These are phyloP conservation scores for Botrytis elliptica DNA, from an alignment of 2,329 filamentous ascomycete genomes.

Conservation along the genomic window DNA sequence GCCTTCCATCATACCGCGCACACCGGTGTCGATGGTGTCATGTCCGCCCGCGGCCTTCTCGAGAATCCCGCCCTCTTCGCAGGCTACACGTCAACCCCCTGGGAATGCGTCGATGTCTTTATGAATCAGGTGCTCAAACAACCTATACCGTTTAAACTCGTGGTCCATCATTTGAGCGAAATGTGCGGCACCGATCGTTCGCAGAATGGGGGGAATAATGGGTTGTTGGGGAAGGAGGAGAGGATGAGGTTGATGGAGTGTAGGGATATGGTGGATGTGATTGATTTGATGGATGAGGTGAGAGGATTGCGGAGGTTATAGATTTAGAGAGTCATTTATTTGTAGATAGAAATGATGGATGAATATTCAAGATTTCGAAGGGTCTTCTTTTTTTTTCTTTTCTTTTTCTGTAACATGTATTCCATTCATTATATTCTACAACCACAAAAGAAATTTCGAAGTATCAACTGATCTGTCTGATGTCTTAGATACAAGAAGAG, in stretches of 20 bases:
- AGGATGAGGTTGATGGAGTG: conserved; percentile 50
- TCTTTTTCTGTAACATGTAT: not conserved
- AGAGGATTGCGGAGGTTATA: conserved; percentile 33
- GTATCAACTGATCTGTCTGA: not conserved
- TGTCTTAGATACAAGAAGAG: not conserved
- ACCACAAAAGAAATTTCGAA: not conserved
- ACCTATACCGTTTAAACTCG: conserved; percentile 62
- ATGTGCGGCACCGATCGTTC: conserved; percentile 62
- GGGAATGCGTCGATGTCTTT: conserved; percentile 62
- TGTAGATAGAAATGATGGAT: not conserved
- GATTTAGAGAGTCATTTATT: not conserved
- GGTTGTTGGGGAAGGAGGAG: conserved; percentile 53
- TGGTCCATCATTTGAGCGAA: conserved; percentile 64
- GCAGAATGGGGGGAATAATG: conserved; percentile 52
- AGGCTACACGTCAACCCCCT: conserved; percentile 55
- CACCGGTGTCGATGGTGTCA: conserved; percentile 54
- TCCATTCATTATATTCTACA: not conserved
- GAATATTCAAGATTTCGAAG: not conserved
- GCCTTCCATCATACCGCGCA: conserved; percentile 7
- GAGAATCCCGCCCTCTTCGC: conserved; percentile 64
- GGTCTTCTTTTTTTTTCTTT: not conserved
- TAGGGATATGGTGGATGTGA: conserved; percentile 54
- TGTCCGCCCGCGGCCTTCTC: conserved; percentile 68
- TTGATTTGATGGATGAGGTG: conserved; percentile 59
- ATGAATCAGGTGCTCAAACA: conserved; percentile 55